These are phyloP conservation scores for Abrus precatorius DNA, from an alignment of 306 rosid genomes.

Conservation along the genomic window DNA sequence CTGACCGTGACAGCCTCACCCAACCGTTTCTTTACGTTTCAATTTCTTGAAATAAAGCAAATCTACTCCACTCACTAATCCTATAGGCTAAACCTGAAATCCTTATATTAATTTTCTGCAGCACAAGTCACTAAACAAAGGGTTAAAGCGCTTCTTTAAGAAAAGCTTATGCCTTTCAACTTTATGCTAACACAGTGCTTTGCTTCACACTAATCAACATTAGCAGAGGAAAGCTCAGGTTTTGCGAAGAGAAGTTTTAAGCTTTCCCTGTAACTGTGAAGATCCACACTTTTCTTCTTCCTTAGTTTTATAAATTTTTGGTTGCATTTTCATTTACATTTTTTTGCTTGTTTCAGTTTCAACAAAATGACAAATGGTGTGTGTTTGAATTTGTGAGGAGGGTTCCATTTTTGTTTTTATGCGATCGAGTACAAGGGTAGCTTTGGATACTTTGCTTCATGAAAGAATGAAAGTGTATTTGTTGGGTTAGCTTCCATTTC, in stretches of 20 bases:
- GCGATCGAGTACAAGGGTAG: not conserved
- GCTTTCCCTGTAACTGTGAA: slow-evolving; percentile 18
- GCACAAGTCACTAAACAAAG: not conserved
- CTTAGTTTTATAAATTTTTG: slow-evolving; percentile 1
- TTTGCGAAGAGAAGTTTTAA: slow-evolving; percentile 26
- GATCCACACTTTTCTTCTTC: slow-evolving; percentile 28
- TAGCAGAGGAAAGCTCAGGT: slow-evolving; percentile 32
- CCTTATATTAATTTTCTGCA: not conserved
- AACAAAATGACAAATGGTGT: slow-evolving; percentile 34
- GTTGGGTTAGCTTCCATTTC: slow-evolving; percentile 6
- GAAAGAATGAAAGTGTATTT: slow-evolving; percentile 8
- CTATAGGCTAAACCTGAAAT: not conserved
- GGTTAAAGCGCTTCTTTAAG: not conserved
- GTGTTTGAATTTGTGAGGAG: not conserved
- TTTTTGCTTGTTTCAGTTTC: slow-evolving; percentile 4
- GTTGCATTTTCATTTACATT: slow-evolving; percentile 25
- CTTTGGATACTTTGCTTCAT: not conserved
- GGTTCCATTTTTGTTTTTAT: not conserved
- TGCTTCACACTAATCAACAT: slow-evolving; percentile 40
- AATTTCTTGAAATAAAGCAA: not conserved
- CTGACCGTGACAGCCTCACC: no score
- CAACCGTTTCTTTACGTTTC: not conserved
- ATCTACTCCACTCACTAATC: not conserved
- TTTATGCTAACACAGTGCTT: slow-evolving; percentile 27
- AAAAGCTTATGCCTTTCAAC: slow-evolving; percentile 9